These are phyloP conservation scores for Collybiopsis confluens DNA, from an alignment of 768 basidiomycete species.

Conservation along the genomic window DNA sequence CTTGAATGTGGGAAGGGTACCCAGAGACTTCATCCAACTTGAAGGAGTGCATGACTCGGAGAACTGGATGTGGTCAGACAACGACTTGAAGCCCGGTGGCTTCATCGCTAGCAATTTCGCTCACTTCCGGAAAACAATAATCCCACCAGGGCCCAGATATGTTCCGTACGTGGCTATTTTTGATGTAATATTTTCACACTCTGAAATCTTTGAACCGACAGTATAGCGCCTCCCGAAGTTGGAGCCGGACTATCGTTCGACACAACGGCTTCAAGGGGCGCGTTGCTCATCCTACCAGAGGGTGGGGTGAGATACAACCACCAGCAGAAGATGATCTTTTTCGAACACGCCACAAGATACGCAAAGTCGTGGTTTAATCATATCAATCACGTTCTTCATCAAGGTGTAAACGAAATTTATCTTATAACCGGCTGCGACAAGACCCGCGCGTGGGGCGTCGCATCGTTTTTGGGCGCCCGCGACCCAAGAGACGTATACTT, in stretches of 20 bases:
- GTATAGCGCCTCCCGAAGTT: not conserved
- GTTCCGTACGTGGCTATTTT: not conserved
- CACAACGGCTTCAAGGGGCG: not conserved
- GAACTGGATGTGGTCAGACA: not conserved
- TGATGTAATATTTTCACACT: not conserved
- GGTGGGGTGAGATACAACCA: not conserved
- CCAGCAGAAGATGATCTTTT: not conserved
- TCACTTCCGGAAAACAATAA: no score
- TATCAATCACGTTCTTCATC: not conserved
- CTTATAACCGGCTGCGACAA: not conserved
- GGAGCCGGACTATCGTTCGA: not conserved
- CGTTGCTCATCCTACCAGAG: not conserved
- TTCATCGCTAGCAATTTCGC: not conserved
- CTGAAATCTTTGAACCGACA: not conserved
- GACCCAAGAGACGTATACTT: not conserved
- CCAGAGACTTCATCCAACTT: not conserved
- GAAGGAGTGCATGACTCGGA: not conserved
- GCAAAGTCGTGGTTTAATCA: not conserved
- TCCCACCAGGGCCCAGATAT: no score
- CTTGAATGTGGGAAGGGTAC: not conserved
- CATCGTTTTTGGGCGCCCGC: not conserved
- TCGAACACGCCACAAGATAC: not conserved
- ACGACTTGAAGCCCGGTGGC: not conserved
- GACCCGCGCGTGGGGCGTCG: not conserved
- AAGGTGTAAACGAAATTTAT: not conserved